phyloP scores from a whole-genome alignment of 2,329 filamentous ascomycete genomes.

The Kalaharituber pfeilii region DNA sequence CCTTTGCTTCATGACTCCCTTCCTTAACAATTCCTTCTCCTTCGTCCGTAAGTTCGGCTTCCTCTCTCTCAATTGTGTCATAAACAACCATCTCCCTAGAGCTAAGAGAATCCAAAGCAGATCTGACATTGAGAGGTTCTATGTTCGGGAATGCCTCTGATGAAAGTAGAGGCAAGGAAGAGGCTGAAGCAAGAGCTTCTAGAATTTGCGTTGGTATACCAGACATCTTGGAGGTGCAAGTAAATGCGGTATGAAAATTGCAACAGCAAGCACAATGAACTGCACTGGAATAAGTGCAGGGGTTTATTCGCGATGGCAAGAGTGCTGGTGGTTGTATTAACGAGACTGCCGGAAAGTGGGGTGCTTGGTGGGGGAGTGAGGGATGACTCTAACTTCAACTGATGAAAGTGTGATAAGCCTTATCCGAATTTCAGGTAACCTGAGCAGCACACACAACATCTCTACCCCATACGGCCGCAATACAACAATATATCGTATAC shows the following conservation, averaged over 20 bases:
- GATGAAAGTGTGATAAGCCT: no score
- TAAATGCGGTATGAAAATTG: no score
- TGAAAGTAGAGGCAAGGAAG: constrained; percentile 44
- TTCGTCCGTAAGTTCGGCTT: constrained; percentile 57
- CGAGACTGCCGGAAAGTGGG: background rate
- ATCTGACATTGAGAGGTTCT: constrained; percentile 57
- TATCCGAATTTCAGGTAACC: no score
- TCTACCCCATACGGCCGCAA: no score
- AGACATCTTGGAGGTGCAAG: constrained; percentile 8
- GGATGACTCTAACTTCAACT: background rate
- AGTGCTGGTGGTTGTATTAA: background rate
- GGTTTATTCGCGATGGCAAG: background rate
- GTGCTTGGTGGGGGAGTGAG: background rate
- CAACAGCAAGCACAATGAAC: no score
- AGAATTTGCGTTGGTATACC: constrained; percentile 51
- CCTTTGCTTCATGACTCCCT: constrained; percentile 67
- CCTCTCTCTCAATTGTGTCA: constrained; percentile 63
- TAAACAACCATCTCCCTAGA: constrained; percentile 79
- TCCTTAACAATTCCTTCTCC: constrained; percentile 53
- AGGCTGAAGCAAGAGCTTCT: constrained; percentile 42
- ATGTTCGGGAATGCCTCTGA: constrained; percentile 49
- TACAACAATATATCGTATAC: no score
- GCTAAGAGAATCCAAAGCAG: constrained; percentile 66
- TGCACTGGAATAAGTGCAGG: no score
- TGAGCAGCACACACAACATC: no score